Conservation (phyloP, 2,329 filamentous ascomycete species). For the Beauveria caledonica region DNA sequence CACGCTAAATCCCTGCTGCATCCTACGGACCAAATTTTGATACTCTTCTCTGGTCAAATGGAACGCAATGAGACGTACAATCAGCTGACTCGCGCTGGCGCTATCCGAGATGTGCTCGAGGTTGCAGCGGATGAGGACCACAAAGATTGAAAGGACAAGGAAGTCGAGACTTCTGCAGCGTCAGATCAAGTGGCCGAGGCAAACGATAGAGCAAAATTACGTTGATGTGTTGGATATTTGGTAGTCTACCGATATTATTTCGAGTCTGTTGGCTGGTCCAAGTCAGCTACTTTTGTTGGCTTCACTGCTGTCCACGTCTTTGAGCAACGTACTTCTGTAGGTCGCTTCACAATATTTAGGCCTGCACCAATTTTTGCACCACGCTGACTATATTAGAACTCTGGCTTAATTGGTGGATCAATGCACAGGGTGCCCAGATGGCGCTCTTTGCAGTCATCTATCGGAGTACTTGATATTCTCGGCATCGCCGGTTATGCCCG, state of each 20-base stretch:
- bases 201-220: constrained; percentile 1
- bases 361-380: neutral
- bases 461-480: constrained; percentile 13
- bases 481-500: constrained; percentile 14
- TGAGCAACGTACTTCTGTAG: constrained; percentile 17
- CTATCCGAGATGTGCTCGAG: neutral
- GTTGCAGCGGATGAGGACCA: neutral
- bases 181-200: neutral
- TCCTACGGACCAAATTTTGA: neutral
- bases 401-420: constrained; percentile 21
- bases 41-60: neutral
- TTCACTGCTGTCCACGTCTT: constrained; percentile 14
- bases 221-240: constrained; percentile 14
- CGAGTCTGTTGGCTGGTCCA: constrained; percentile 13
- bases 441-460: constrained; percentile 16
- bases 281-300: neutral
- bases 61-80: neutral
- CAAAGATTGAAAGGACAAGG: neutral
- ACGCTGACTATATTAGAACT: constrained; percentile 12
- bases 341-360: neutral
- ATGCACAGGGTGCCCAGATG: constrained; percentile 15
- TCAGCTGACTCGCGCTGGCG: neutral
- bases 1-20: neutral
- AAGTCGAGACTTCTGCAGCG: neutral
- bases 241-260: constrained; percentile 16